Conservation (phyloP, 352 stramenopile genomes). For the Phytophthora sp. region DNA sequence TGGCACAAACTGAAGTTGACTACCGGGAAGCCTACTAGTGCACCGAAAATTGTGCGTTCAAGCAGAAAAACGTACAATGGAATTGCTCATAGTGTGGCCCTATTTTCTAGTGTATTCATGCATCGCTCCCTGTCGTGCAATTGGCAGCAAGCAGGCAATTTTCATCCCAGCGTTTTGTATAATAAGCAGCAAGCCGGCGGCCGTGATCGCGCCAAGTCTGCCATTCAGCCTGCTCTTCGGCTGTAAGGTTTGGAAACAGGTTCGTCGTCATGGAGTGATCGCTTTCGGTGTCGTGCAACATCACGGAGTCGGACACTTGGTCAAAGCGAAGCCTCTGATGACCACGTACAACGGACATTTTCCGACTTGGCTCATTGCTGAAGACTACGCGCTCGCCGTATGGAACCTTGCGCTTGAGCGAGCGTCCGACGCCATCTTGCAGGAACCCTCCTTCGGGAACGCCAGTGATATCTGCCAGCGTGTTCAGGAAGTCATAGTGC, state of each 20-base stretch:
- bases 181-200: constrained; percentile 52
- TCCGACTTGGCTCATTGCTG: constrained; percentile 55
- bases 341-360: constrained; percentile 42
- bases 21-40: too few relatives aligned
- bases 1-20: background rate
- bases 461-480: constrained; percentile 41
- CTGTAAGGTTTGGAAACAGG: constrained; percentile 35
- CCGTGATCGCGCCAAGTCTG: constrained; percentile 28
- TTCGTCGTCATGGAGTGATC: constrained; percentile 47
- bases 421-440: constrained; percentile 41
- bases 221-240: constrained; percentile 23
- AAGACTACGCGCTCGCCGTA: constrained; percentile 49
- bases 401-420: constrained; percentile 44
- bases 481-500: constrained; percentile 53
- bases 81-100: constrained; percentile 6
- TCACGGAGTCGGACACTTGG: constrained; percentile 27
- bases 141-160: constrained; percentile 42
- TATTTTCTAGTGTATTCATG: background rate
- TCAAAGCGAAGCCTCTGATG: constrained; percentile 52
- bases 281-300: constrained; percentile 40
- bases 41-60: too few relatives aligned
- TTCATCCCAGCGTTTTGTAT: constrained; percentile 51
- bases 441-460: constrained; percentile 37
- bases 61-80: too few relatives aligned
- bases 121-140: constrained; percentile 14